A percentile compares a stretch with the other conserved stretches of the same genome.
These are phyloP conservation scores for Paspalum vaginatum DNA, from an alignment of 176 grass and related monocot species.

Conservation along the genomic window DNA sequence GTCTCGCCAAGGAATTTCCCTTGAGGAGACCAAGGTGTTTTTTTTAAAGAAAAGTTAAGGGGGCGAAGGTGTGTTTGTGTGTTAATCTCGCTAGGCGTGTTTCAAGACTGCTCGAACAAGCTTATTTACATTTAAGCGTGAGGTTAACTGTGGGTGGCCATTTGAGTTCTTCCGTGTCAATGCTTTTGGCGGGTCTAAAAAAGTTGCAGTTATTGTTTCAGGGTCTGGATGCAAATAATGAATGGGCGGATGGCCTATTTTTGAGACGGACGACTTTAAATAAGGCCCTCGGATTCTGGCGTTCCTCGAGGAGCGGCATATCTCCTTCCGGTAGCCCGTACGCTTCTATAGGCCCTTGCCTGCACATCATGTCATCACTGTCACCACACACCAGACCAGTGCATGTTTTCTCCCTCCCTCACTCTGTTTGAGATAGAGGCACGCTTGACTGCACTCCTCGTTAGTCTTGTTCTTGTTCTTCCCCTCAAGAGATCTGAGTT, in stretches of 20 bases:
- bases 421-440: neutral
- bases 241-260: neutral
- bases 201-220: neutral
- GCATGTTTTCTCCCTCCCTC: neutral
- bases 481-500: neutral
- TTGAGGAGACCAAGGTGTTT: no score
- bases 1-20: no score
- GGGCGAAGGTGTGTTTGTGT: no score
- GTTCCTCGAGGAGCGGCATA: slow-evolving; percentile 26
- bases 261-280: slow-evolving; percentile 32
- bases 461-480: slow-evolving; percentile 7
- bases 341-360: neutral
- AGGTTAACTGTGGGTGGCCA: no score
- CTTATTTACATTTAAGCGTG: no score
- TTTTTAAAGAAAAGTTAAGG: no score
- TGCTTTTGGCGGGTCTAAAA: neutral
- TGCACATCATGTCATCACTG: neutral
- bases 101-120: no score
- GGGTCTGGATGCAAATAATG: slow-evolving; percentile 42
- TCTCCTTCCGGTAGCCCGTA: neutral
- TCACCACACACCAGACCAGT: neutral
- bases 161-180: no score
- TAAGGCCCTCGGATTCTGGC: slow-evolving; percentile 39
- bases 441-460: neutral
- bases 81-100: no score